Base-by-base conservation (phyloP, 2,329 filamentous ascomycete species). In the Sordariomycetes sp. region DNA sequence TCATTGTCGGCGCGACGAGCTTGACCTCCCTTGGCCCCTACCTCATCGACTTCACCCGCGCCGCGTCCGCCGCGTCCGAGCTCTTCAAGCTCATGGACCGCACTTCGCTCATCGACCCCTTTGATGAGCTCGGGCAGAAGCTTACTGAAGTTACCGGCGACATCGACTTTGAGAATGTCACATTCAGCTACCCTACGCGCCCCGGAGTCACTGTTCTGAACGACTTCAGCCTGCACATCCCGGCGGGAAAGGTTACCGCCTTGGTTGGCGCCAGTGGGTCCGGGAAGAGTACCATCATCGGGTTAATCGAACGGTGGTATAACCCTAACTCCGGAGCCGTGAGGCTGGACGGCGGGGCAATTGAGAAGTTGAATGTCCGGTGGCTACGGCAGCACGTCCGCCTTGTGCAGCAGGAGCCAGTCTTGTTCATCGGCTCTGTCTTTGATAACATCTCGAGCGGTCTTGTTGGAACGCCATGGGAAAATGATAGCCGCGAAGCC, bases 301-400 rank as follows among this genome's bases (percentile, higher is more conserved):
- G 76, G 0, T 66, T 85, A 1, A 61, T 84, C 1, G 79, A 83
- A 63, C 66, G 83, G 10, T 85, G 84, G 73, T 86, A 85, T 61
- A 70, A 77, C 28, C 28, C 28, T 0, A 66, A 60, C 0, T 61
- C 62, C 0, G 70, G 71, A 15, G 48, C 56, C 15, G 59, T 73
- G 13, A 57, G 59, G 6, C 62, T 62, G 36, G 67, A 72, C 22
- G 65, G 62, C 1, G 52, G 62, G 7, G 67, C 72, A 42, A 62
- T 70, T 53, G 65, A 64, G 52, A 62, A 60, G 0, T 59, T 63
- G 10, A 62, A 67, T 42, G 63, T 70, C 1, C 61, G 65, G 17
- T 58, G 61, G 3, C 67, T 72, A 58, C 68, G 71, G 10, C 73
- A 32, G 70, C 73, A 24, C 20, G 22, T 50, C n/a, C 17, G 17